phyloP scores from a whole-genome alignment of 306 rosid genomes.

The Castanospermum australe region DNA sequence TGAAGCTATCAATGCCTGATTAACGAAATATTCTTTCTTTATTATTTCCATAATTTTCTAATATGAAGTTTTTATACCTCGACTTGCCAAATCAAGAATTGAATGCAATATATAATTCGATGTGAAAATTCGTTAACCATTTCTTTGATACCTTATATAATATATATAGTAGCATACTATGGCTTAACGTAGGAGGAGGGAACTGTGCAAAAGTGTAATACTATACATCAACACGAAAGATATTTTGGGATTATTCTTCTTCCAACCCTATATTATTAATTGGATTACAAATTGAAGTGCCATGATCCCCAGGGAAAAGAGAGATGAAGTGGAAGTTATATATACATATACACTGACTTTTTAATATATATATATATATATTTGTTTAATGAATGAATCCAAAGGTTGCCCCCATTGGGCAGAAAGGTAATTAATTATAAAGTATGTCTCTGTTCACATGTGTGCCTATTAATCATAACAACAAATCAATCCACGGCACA shows the following conservation, averaged over 20 bases:
- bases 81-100: no score
- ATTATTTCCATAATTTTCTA: no score
- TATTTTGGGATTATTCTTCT: background rate
- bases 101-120: no score
- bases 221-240: background rate
- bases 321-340: background rate
- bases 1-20: no score
- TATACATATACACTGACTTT: background rate
- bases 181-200: no score
- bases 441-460: conserved; percentile 67
- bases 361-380: background rate
- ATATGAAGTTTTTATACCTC: no score
- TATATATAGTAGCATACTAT: no score
- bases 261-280: background rate
- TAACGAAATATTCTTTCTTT: no score
- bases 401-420: conserved; percentile 37
- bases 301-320: background rate
- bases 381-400: conserved; percentile 13
- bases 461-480: conserved; percentile 52
- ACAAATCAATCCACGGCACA: conserved; percentile 45
- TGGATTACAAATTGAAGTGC: background rate
- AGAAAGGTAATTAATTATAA: conserved; percentile 36
- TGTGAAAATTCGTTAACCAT: no score
- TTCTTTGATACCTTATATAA: no score
- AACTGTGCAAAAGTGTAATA: background rate